Evolutionary conservation across 2,329 filamentous ascomycete species (phyloP).

Genomic region (Hypoxylon sp.): DNA sequence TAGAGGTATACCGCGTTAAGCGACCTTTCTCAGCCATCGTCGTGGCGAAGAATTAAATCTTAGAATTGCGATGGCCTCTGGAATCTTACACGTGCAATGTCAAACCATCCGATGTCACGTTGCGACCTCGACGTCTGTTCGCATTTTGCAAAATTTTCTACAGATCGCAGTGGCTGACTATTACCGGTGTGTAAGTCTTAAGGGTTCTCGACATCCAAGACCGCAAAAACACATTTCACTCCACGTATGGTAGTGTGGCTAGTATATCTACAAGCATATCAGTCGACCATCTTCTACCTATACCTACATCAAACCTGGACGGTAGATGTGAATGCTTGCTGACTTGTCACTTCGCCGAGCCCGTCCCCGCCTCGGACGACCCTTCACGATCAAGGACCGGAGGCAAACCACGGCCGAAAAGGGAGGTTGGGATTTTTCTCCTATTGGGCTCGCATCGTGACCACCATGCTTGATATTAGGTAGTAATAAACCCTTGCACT

Average conservation of each 20-base stretch:
- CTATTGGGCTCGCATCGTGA: slow-evolving; percentile 32
- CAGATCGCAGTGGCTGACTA: not conserved
- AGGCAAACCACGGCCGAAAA: slow-evolving; percentile 36
- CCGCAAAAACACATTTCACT: not conserved
- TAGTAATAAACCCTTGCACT: slow-evolving; percentile 36
- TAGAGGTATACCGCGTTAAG: slow-evolving; percentile 35
- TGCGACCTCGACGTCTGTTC: slow-evolving; percentile 24
- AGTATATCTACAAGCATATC: slow-evolving; percentile 5
- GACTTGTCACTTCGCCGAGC: slow-evolving; percentile 33
- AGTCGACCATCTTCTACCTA: slow-evolving; percentile 4
- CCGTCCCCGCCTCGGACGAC: slow-evolving; percentile 41
- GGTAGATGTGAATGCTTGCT: slow-evolving; percentile 11
- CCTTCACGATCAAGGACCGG: slow-evolving; percentile 29
- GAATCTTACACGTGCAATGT: slow-evolving; percentile 28
- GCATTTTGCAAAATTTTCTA: slow-evolving; percentile 5
- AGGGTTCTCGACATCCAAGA: not conserved
- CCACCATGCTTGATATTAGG: slow-evolving; percentile 39
- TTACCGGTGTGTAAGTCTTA: slow-evolving; percentile 1
- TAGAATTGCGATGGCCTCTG: slow-evolving; percentile 17
- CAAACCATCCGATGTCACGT: slow-evolving; percentile 37
- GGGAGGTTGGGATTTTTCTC: slow-evolving; percentile 36
- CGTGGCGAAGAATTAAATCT: slow-evolving; percentile 32
- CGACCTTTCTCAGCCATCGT: slow-evolving; percentile 27
- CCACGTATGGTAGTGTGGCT: slow-evolving; percentile 3
- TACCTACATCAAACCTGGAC: not conserved